Conservation (phyloP, 2,329 filamentous ascomycete genomes). For the Ceratocystis variospora region DNA sequence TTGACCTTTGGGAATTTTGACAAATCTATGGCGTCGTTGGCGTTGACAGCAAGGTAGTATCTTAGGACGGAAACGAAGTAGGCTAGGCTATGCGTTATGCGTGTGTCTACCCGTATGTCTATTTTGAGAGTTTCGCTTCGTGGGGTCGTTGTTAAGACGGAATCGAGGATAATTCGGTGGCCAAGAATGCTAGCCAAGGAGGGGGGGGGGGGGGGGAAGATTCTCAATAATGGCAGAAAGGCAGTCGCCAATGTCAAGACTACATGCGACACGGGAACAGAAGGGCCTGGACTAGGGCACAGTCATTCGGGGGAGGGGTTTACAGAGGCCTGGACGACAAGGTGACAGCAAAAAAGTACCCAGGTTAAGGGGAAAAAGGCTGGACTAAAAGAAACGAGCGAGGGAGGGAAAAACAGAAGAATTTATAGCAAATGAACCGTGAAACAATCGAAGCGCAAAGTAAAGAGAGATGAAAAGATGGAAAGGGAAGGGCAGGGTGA, state of each 20-base stretch:
- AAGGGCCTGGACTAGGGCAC: background rate
- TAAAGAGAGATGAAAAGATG: background rate
- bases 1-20: background rate
- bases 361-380: background rate
- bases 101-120: background rate
- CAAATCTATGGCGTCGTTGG: background rate
- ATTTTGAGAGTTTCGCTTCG: background rate
- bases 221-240: background rate
- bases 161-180: background rate
- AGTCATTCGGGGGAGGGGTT: background rate
- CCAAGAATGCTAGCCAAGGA: background rate
- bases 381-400: background rate
- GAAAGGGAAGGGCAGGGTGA: background rate
- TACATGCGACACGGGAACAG: background rate
- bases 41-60: background rate
- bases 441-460: background rate
- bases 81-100: background rate
- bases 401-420: no score
- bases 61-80: background rate
- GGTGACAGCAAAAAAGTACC: background rate
- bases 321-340: background rate
- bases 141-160: background rate
- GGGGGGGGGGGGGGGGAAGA: background rate
- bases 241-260: background rate
- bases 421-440: no score